Evolutionary conservation across 176 grass and related monocot species (phyloP).

Genomic region (Luzula sylvatica): DNA sequence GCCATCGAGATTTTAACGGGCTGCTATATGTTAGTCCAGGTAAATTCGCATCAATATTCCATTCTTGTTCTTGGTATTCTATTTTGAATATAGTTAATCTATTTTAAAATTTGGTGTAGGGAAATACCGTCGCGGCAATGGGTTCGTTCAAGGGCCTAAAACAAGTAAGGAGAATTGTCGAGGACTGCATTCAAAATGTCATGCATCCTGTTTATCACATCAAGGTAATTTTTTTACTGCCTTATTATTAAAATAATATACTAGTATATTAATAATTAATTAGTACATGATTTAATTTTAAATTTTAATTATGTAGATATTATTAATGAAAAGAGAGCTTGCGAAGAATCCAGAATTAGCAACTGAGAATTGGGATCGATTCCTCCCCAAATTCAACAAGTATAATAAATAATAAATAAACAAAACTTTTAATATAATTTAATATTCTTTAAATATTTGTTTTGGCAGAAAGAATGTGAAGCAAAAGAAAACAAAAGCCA

Average conservation of each 20-base stretch:
- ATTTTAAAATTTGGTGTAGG: slow-evolving; percentile 33
- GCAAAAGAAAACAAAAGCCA: slow-evolving; percentile 71
- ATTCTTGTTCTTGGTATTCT: slow-evolving; percentile 1
- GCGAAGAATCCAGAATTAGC: slow-evolving; percentile 83
- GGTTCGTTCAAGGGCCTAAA: slow-evolving; percentile 87
- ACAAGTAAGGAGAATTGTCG: slow-evolving; percentile 72
- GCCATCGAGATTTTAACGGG: slow-evolving; percentile 97
- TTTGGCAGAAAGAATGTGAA: slow-evolving; percentile 88
- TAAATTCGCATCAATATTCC: slow-evolving; percentile 33
- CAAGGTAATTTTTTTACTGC: slow-evolving; percentile 42
- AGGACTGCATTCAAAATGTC: slow-evolving; percentile 80
- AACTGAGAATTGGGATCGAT: slow-evolving; percentile 93
- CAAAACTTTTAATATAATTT: slow-evolving; percentile 2
- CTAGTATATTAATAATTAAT: not conserved
- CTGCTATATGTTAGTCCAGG: slow-evolving; percentile 95
- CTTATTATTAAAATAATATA: slow-evolving; percentile 5
- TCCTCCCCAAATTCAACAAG: slow-evolving; percentile 96
- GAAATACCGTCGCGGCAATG: slow-evolving; percentile 88
- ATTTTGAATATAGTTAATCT: slow-evolving; percentile 2
- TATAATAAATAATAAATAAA: slow-evolving; percentile 23
- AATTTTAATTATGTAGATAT: slow-evolving; percentile 35
- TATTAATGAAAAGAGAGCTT: slow-evolving; percentile 92
- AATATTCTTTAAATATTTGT: slow-evolving; percentile 4
- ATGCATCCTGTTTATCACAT: slow-evolving; percentile 96
- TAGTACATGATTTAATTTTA: not conserved